These are phyloP conservation scores for Haberlea rhodopensis DNA, from an alignment of 257 asterid species.

Conservation along the genomic window DNA sequence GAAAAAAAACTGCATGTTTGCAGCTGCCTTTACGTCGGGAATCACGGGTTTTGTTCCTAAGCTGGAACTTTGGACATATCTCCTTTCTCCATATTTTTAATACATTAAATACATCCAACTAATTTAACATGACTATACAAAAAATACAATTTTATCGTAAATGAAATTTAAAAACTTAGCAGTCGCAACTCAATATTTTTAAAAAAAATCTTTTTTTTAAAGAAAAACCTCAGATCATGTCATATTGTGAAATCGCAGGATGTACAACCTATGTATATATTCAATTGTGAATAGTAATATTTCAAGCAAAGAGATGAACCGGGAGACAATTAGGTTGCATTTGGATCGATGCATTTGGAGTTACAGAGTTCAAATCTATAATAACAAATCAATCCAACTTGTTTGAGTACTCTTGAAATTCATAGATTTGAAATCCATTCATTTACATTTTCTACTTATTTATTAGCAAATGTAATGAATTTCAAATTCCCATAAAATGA, in stretches of 20 bases:
- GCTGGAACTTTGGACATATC: conserved; percentile 44
- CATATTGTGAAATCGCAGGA: not conserved
- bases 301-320: not conserved
- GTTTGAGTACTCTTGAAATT: too few relatives aligned
- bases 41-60: conserved; percentile 64
- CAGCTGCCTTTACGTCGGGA: conserved; percentile 82
- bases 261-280: too few relatives aligned
- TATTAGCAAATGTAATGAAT: too few relatives aligned
- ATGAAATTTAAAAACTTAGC: too few relatives aligned
- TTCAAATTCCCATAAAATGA: too few relatives aligned
- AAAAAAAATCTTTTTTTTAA: too few relatives aligned
- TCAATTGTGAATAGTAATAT: not conserved
- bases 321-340: not conserved
- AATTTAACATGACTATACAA: not conserved
- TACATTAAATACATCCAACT: not conserved
- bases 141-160: not conserved
- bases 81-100: not conserved
- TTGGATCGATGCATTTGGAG: too few relatives aligned
- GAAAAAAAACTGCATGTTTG: conserved; percentile 39
- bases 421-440: too few relatives aligned
- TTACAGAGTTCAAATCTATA: too few relatives aligned
- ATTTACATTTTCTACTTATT: too few relatives aligned
- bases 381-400: too few relatives aligned
- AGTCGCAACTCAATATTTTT: not conserved
- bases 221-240: not conserved